Evolutionary conservation across 2,329 filamentous ascomycete genomes (phyloP).

Genomic region (Fusarium graminum): DNA sequence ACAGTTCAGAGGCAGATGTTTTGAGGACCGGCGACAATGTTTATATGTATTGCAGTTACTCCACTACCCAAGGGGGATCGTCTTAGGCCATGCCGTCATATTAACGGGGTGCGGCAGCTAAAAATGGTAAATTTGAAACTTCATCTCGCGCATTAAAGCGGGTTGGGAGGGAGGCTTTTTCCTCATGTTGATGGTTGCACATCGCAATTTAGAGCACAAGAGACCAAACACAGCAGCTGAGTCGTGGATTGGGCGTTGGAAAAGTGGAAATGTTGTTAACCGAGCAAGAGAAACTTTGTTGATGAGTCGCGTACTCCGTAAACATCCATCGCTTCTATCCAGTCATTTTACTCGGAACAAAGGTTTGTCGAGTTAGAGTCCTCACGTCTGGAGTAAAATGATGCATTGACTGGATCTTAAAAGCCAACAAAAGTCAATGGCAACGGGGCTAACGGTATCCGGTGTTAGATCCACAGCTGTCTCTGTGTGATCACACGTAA

Average conservation of each 20-base stretch:
- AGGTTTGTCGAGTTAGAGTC: conserved; percentile 14
- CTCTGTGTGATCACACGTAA: conserved; percentile 3
- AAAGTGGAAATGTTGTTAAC: conserved; percentile 12
- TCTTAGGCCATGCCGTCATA: conserved; percentile 40
- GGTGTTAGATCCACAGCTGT: conserved; percentile 1
- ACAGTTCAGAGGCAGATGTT: conserved; percentile 1
- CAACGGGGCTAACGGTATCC: conserved; percentile 12
- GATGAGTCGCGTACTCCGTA: conserved; percentile 23
- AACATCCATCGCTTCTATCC: neutral
- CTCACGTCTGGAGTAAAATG: conserved; percentile 9
- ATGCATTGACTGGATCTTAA: conserved; percentile 17
- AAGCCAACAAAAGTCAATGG: conserved; percentile 10
- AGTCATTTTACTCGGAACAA: conserved; percentile 7
- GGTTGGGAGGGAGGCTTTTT: conserved; percentile 29
- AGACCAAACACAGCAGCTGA: conserved; percentile 4
- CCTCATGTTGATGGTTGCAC: conserved; percentile 33
- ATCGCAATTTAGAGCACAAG: conserved; percentile 34
- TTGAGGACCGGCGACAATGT: conserved; percentile 5
- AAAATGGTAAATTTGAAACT: conserved; percentile 38
- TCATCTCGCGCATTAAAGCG: conserved; percentile 31
- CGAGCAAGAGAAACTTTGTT: conserved; percentile 11
- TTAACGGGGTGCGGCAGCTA: conserved; percentile 21
- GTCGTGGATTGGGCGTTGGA: neutral
- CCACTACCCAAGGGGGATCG: conserved; percentile 41
- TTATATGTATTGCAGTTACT: conserved; percentile 23